Percentiles rank a stretch among this genome's conserved stretches.
phyloP scores from a whole-genome alignment of 208 protist species.

The Polymyxa betae region DNA sequence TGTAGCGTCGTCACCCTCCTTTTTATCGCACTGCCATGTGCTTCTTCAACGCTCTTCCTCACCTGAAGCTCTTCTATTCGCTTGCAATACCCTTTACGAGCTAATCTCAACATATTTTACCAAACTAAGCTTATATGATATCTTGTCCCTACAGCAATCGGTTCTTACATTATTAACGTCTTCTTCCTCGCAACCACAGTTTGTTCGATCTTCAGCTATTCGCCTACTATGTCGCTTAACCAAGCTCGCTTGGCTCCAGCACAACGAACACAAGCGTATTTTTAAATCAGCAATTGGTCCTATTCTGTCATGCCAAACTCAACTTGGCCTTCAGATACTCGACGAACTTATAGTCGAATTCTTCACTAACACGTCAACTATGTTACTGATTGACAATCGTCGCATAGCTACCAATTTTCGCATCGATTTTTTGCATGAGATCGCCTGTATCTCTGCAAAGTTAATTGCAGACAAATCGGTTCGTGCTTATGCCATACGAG shows the following conservation, averaged over 20 bases:
- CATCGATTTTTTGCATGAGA: background rate
- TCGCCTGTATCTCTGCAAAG: background rate
- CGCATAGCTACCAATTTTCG: background rate
- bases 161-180: background rate
- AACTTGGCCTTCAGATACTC: background rate
- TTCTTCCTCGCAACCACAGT: background rate
- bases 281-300: background rate
- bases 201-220: background rate
- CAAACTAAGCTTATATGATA: background rate
- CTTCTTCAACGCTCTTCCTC: background rate
- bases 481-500: background rate
- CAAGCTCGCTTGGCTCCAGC: background rate
- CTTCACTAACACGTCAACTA: background rate
- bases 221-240: background rate
- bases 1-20: background rate
- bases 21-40: background rate
- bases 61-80: background rate
- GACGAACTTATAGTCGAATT: background rate
- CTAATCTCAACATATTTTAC: background rate
- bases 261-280: background rate
- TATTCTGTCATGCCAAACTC: background rate
- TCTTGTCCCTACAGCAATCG: background rate
- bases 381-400: background rate
- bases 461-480: background rate
- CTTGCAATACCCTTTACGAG: background rate